phyloP scores from a whole-genome alignment of 2,329 filamentous ascomycete genomes.

The Fusarium ambrosium region DNA sequence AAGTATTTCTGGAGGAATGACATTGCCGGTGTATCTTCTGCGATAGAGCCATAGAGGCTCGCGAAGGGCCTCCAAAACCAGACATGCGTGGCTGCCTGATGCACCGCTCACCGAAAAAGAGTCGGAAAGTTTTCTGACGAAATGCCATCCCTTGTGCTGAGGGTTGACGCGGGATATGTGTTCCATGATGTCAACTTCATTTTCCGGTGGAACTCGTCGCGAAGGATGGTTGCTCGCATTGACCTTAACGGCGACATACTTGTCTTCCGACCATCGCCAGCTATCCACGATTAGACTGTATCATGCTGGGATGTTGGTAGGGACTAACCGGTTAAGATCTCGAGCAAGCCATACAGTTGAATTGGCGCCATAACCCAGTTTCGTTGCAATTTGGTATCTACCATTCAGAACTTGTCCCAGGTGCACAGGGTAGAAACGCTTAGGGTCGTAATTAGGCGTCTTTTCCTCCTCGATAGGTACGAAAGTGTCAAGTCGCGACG shows the following conservation, averaged over 20 bases:
- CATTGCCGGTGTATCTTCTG: slow-evolving; percentile 29
- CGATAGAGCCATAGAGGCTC: slow-evolving; percentile 46
- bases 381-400: slow-evolving; percentile 40
- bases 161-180: slow-evolving; percentile 27
- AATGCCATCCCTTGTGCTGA: slow-evolving; percentile 35
- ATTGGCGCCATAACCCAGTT: slow-evolving; percentile 37
- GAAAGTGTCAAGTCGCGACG: slow-evolving; percentile 24
- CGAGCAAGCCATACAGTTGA: slow-evolving; percentile 45
- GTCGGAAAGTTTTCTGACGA: slow-evolving; percentile 34
- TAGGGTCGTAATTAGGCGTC: slow-evolving; percentile 24
- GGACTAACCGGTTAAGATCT: slow-evolving; percentile 32
- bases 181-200: slow-evolving; percentile 30
- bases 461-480: slow-evolving; percentile 35
- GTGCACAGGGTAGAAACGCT: slow-evolving; percentile 32
- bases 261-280: slow-evolving; percentile 41
- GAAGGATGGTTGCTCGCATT: slow-evolving; percentile 15
- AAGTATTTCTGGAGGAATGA: slow-evolving; percentile 35
- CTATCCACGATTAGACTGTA: slow-evolving; percentile 6
- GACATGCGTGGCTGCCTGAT: slow-evolving; percentile 28
- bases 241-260: slow-evolving; percentile 43
- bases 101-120: slow-evolving; percentile 25
- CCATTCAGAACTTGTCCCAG: slow-evolving; percentile 32
- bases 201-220: slow-evolving; percentile 1
- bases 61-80: slow-evolving; percentile 39
- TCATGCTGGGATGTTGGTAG: neutral